Evolutionary conservation across 2,329 filamentous ascomycete genomes (phyloP), one percentile per base, ranked within the genome.

Genomic region (Cladosporium halotolerans): DNA sequence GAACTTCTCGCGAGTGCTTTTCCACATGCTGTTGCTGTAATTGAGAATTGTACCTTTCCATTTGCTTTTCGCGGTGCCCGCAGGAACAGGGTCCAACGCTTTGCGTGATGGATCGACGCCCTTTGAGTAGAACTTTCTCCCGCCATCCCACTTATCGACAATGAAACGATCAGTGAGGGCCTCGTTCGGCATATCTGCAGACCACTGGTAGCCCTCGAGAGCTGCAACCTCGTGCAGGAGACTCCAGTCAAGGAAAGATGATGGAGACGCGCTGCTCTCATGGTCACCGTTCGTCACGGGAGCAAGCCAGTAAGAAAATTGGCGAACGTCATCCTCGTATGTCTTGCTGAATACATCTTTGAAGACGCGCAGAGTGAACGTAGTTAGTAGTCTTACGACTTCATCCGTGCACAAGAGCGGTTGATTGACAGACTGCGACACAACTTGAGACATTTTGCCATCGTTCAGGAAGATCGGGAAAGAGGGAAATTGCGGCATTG

Each of bases 341-440:
- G 78, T 76, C 68, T 99, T 99, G 68, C 90, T 92, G 73, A 96
- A 97, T 0, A 96, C 75, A 60, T 97, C 89, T 13, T 81, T 73
- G 68, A 95, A 96, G 0, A 95, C 70, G 4, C 79, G 77, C 39
- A 95, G 72, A 0, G 88, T 96, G 66, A 93, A 95, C 0, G 68
- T 70, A 0, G 82, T 83, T n/a, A 97, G 66, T 1, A 73, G 67
- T 0, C 78, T 69, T 0, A 89, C 58, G 1, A 75, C 65, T 0
- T 71, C 63, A 0, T 72, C 60, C 0, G 71, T 67, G 0, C 82
- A 58, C 1, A 68, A 9, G 0, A 90, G 60, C 9, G 80, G 79
- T 13, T 14, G 13, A 7, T 8, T 19, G 28, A 42, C 16, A 3
- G 28, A 39, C 5, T 42, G 34, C 10, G 47, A 31, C 2, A 76